Base-by-base conservation (phyloP, 192 early-diverging fungal species). In the Diversispora epigaea region DNA sequence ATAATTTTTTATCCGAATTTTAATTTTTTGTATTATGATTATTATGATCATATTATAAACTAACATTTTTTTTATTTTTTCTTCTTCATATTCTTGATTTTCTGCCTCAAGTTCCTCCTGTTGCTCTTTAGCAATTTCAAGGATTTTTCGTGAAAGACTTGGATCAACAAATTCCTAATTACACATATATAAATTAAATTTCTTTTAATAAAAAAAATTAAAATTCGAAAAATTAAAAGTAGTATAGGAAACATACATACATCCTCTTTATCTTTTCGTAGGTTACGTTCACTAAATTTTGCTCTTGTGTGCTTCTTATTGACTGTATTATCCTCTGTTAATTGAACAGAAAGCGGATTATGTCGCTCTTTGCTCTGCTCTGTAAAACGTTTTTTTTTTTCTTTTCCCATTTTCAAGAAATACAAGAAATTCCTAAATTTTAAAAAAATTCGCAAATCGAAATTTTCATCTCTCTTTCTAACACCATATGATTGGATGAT, bases 61-160 rank as follows among this genome's bases (percentile, higher is more conserved):
- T 32, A 32, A 32, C 25, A 1, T 32, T 32, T 32, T 32, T 32
- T 32, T 32, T 2, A 32, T 32, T 32, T 32, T 32, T 32, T 32
- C 2, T 32, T 32, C 25, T 32, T 32, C 25, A 32, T 32, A 32
- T 32, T 32, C 79, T 22, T 74, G 73, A 21, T 76, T 47, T 77
- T 90, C 86, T 12, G 66, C 84, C 60, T 89, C 89, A 6, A 96
- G 79, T 79, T 98, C 95, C 44, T 92, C 89, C 83, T 98, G 97
- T 84, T 99, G 97, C 77, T 93, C 87, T 77, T 88, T 85, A 44
- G 93, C 94, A 73, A 99, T 90, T 78, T 89, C 79, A 71, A 99
- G 78, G 84, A 98, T 94, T 73, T 93, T 93, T 80, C 87, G 87
- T 11, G 96, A 96, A 44, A 94, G 91, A 77, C 94, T 96, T 62